Conservation (phyloP, 2,329 filamentous ascomycete species). For the Beauveria pseudobassiana region DNA sequence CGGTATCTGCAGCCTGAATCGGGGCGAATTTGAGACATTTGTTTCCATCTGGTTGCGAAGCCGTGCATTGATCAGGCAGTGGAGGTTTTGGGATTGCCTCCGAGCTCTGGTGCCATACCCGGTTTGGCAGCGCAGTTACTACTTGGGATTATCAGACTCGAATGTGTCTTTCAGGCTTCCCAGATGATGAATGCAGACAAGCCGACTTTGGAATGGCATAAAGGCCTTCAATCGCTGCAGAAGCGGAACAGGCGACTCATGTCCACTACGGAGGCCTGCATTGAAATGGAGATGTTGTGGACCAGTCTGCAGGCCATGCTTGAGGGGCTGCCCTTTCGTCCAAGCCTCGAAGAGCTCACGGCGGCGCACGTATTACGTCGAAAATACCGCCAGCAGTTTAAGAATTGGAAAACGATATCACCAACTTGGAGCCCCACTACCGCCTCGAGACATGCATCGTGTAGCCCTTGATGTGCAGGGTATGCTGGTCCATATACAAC, state of each 20-base stretch:
- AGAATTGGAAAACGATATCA: background rate
- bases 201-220: background rate
- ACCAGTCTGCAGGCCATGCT: background rate
- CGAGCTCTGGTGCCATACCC: background rate
- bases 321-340: background rate
- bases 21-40: background rate
- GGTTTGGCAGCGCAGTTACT: background rate
- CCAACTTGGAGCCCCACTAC: background rate
- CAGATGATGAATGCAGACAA: background rate
- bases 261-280: background rate
- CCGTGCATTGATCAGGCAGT: background rate
- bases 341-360: background rate
- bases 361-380: background rate
- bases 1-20: background rate
- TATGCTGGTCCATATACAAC: background rate
- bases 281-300: background rate
- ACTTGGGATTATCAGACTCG: background rate
- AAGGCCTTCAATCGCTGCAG: background rate
- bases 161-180: background rate
- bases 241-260: background rate
- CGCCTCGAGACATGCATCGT: background rate
- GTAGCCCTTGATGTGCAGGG: background rate
- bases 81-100: background rate
- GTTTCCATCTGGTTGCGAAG: background rate
- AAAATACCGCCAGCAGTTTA: background rate